phyloP scores from a whole-genome alignment of 2,329 filamentous ascomycete genomes.

The Penicillium sp. region DNA sequence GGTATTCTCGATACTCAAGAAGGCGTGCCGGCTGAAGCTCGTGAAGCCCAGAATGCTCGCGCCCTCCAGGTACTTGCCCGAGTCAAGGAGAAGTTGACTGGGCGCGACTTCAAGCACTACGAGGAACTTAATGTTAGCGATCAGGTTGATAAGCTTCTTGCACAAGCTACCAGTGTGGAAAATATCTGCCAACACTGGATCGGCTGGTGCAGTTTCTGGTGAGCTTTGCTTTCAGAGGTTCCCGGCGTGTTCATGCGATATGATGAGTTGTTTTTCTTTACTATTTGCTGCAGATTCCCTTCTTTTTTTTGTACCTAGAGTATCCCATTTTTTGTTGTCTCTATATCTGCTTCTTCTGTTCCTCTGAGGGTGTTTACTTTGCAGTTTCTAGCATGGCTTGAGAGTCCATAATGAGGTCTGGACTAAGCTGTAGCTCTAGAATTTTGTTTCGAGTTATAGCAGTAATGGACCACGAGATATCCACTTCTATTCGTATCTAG shows the following conservation, averaged over 20 bases:
- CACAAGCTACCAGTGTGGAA: conserved; percentile 94
- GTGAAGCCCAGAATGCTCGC: conserved; percentile 88
- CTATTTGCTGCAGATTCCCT: conserved; percentile 3
- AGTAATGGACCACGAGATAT: conserved; percentile 12
- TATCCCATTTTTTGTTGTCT: conserved; percentile 14
- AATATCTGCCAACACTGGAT: conserved; percentile 99
- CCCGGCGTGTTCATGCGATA: conserved; percentile 28
- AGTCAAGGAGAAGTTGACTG: conserved; percentile 94
- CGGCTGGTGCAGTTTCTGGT: conserved; percentile 99
- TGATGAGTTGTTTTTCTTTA: conserved; percentile 25
- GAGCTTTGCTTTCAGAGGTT: conserved; percentile 30
- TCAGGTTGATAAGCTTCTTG: conserved; percentile 93
- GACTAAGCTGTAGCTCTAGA: conserved; percentile 3
- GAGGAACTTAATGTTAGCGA: conserved; percentile 83
- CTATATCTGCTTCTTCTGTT: conserved; percentile 13
- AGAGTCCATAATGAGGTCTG: conserved; percentile 16
- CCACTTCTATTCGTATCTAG: not conserved
- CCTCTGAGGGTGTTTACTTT: not conserved
- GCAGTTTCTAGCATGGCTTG: not conserved
- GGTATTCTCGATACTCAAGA: conserved; percentile 50
- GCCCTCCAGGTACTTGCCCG: conserved; percentile 89
- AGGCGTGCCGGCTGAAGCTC: conserved; percentile 48
- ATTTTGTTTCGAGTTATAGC: not conserved
- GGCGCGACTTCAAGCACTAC: conserved; percentile 83
- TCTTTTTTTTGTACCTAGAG: conserved; percentile 23